Evolutionary conservation across 179 eudicot species (phyloP).

Genomic region (Pouteria campechiana): DNA sequence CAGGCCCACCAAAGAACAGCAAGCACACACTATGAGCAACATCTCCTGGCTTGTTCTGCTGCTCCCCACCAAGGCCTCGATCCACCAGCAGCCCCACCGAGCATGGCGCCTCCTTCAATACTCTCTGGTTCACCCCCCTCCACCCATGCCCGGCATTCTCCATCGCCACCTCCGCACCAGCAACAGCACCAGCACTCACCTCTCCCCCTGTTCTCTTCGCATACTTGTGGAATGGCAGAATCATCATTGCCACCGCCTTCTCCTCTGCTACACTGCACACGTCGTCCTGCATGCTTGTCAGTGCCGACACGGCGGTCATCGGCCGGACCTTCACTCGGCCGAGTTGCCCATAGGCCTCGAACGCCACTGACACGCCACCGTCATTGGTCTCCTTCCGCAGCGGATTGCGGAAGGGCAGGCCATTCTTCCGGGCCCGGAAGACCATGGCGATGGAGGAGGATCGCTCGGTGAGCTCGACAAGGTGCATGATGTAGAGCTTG

Average conservation of each 20-base stretch:
- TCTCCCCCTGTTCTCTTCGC: slow-evolving; percentile 32
- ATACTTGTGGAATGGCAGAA: slow-evolving; percentile 63
- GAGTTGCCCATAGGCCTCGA: slow-evolving; percentile 1
- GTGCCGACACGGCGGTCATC: slow-evolving; percentile 1
- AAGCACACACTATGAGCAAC: slow-evolving; percentile 34
- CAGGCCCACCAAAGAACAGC: slow-evolving; percentile 71
- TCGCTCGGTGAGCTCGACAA: slow-evolving; percentile 41
- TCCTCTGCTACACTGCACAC: slow-evolving; percentile 7
- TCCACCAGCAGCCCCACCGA: slow-evolving; percentile 60
- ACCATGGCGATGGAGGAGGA: slow-evolving; percentile 5
- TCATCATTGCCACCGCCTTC: slow-evolving; percentile 39
- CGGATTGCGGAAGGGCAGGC: slow-evolving; percentile 1
- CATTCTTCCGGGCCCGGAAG: slow-evolving; percentile 1
- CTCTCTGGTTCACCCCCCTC: slow-evolving; percentile 64
- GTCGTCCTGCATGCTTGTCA: slow-evolving; percentile 4
- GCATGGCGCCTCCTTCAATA: slow-evolving; percentile 45
- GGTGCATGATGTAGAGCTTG: slow-evolving; percentile 67
- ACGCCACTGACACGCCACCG: not conserved
- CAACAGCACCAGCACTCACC: too few species aligned
- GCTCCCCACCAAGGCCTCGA: slow-evolving; percentile 34
- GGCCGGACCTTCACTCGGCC: slow-evolving; percentile 5
- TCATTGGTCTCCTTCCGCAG: not conserved
- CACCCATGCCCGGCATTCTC: slow-evolving; percentile 56
- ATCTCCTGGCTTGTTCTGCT: not conserved
- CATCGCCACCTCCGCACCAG: slow-evolving; percentile 17